A percentile compares a stretch with the other conserved stretches of the same genome.
phyloP scores from a whole-genome alignment of 1,284 basidiomycete genomes.

The Tranzscheliella williamsii region DNA sequence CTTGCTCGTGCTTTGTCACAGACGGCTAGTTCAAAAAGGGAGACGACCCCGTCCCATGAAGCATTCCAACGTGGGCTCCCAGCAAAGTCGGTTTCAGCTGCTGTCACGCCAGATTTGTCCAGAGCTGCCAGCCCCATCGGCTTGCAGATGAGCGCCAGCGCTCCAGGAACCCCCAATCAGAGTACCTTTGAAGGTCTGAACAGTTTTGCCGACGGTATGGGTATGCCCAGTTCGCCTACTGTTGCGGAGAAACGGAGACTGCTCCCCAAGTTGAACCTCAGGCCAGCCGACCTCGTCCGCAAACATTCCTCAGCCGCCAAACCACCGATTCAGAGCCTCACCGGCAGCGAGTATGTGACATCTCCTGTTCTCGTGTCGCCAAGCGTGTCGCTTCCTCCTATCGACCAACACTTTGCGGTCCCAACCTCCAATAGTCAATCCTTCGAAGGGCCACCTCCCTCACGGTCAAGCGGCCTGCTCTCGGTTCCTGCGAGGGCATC shows the following conservation, averaged over 20 bases:
- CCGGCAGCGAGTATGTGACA: conserved; percentile 11
- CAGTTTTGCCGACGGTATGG: not conserved
- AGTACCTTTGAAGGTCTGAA: conserved; percentile 19
- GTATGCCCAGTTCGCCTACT: not conserved
- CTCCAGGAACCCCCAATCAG: conserved; percentile 32
- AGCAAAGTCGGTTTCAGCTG: conserved; percentile 14
- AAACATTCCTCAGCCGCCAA: conserved; percentile 1
- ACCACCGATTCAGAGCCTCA: not conserved
- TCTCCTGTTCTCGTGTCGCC: conserved; percentile 30
- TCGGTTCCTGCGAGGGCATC: conserved; percentile 16
- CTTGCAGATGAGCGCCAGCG: conserved; percentile 16
- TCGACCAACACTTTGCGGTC: not conserved
- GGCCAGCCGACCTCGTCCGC: conserved; percentile 11
- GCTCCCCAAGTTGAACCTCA: conserved; percentile 28
- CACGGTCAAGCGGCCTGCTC: conserved; percentile 6
- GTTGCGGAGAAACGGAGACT: conserved; percentile 11
- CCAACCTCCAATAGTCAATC: too few species aligned
- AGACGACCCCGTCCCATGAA: conserved; percentile 4
- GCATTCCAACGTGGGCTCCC: conserved; percentile 2
- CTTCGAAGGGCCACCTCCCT: too few species aligned
- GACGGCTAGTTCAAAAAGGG: conserved; percentile 4
- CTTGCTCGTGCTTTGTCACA: conserved; percentile 28
- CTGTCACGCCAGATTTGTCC: conserved; percentile 32
- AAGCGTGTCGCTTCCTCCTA: conserved; percentile 2
- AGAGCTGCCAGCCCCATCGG: conserved; percentile 32